Evolutionary conservation across 805 yeast species (phyloP), one percentile per base, ranked within the genome.

Genomic region (Clavispora vitiphila): DNA sequence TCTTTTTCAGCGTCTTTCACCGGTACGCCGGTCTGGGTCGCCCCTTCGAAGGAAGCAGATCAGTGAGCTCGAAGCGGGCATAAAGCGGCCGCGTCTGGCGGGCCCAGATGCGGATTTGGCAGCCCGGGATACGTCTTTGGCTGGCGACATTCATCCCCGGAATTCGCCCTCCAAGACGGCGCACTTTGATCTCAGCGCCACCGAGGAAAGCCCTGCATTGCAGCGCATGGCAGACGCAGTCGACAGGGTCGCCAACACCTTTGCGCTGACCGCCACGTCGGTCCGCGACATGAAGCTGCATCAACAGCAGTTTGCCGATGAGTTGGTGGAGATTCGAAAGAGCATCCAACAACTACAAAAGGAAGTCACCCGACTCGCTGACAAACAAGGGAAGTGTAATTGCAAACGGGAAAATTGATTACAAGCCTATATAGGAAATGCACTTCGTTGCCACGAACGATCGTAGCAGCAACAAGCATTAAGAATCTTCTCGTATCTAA

Each of bases 11-110:
- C 10, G n/a, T 5, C 8, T 32, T 9, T 56, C 64, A 1, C 61
- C 66, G 8, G 48, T 58, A 8, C 51, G 60, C 40, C 50, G 60
- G 37, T 61, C 68, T 34, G 71, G 71, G 7, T 64, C 69, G 2
- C 69, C 71, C 2, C 53, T 51, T 32, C 53, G 69, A 26, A 50
- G 71, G 25, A 55, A 53, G 34, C 52, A 50, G 22, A 65, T 65
- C 12, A 50, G 45, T 26, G 60, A 61, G 39, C 54, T 63, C 35
- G 71, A 65, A 24, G 10, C 42, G 35, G 45, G 27, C 42, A 42
- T 29, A 39, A 39, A 37, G 5, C 32, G 37, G 18, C 32, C 23
- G 30, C 19, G 16, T 16, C 38, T 25, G 22, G 26, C 12, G 18
- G 16, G 20, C 20, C 25, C 19, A n/a, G 20, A n/a, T 25, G 9